phyloP scores from a whole-genome alignment of 2,329 filamentous ascomycete species.

The Aspergillus sojae region DNA sequence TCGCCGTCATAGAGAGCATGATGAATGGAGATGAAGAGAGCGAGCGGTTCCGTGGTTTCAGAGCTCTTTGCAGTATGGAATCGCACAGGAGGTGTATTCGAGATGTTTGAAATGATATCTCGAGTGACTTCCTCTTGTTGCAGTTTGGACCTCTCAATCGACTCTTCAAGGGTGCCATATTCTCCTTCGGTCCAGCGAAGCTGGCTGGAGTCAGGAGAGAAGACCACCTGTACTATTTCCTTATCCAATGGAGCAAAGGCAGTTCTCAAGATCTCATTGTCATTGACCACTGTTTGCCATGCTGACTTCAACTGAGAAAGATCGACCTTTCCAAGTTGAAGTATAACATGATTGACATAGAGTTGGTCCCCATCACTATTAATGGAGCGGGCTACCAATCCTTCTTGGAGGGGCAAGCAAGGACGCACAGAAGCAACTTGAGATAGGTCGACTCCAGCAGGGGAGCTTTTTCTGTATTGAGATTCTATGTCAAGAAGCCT shows the following conservation, averaged over 20 bases:
- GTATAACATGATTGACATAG: conserved; percentile 43
- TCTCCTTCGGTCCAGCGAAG: conserved; percentile 27
- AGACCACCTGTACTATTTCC: conserved; percentile 37
- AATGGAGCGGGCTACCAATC: conserved; percentile 42
- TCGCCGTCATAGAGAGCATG: conserved; percentile 42
- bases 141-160: conserved; percentile 9
- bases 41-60: conserved; percentile 14
- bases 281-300: conserved; percentile 33
- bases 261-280: conserved; percentile 44
- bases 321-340: conserved; percentile 38
- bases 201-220: conserved; percentile 20
- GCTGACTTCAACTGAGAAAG: conserved; percentile 25
- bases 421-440: conserved; percentile 25
- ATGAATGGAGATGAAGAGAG: conserved; percentile 38
- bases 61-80: conserved; percentile 25
- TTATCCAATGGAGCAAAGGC: conserved; percentile 41
- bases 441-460: conserved; percentile 16
- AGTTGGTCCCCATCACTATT: conserved; percentile 33
- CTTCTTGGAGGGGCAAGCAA: conserved; percentile 37
- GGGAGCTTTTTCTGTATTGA: conserved; percentile 20
- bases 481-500: conserved; percentile 22
- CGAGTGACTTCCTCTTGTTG: conserved; percentile 20
- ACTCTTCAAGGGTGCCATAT: conserved; percentile 17
- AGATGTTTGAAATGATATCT: conserved; percentile 32
- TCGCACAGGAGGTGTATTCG: conserved; percentile 28